These are phyloP conservation scores for Penicillium maclennaniae DNA, from an alignment of 495 filamentous ascomycete genomes.

Conservation along the genomic window DNA sequence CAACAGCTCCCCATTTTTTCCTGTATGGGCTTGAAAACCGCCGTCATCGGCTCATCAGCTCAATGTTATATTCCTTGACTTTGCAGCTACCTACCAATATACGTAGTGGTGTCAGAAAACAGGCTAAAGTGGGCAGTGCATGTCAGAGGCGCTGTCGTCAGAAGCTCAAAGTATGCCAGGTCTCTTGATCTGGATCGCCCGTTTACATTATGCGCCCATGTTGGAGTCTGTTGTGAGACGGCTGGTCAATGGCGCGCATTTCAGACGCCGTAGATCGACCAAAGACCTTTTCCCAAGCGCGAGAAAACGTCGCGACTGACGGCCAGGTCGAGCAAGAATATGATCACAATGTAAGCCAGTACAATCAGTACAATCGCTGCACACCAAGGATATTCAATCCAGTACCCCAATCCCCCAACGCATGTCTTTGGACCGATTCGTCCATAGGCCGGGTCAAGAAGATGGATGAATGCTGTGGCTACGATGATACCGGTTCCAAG, in stretches of 20 bases:
- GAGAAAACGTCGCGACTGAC: not conserved
- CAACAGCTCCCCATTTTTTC: conserved; percentile 25
- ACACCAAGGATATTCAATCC: conserved; percentile 41
- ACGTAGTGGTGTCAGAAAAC: not conserved
- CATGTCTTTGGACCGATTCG: conserved; percentile 50
- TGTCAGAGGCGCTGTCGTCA: conserved; percentile 11
- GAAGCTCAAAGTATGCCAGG: conserved; percentile 9
- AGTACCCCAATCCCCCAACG: conserved; percentile 47
- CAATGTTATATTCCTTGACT: not conserved
- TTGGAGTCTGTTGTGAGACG: conserved; percentile 3
- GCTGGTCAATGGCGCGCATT: conserved; percentile 2
- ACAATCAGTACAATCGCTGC: conserved; percentile 37
- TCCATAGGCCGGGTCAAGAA: conserved; percentile 50
- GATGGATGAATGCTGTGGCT: conserved; percentile 60
- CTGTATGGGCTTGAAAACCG: conserved; percentile 27
- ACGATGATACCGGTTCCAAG: conserved; percentile 70
- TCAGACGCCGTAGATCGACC: not conserved
- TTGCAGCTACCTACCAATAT: not conserved
- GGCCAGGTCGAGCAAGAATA: conserved; percentile 37
- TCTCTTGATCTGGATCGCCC: too few species aligned
- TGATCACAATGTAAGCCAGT: conserved; percentile 25
- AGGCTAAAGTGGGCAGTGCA: conserved; percentile 13
- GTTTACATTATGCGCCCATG: conserved; percentile 9
- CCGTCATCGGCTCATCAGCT: conserved; percentile 19
- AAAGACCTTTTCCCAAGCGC: not conserved